phyloP scores from a whole-genome alignment of 441 rosid species.

The Adansonia grandidieri region DNA sequence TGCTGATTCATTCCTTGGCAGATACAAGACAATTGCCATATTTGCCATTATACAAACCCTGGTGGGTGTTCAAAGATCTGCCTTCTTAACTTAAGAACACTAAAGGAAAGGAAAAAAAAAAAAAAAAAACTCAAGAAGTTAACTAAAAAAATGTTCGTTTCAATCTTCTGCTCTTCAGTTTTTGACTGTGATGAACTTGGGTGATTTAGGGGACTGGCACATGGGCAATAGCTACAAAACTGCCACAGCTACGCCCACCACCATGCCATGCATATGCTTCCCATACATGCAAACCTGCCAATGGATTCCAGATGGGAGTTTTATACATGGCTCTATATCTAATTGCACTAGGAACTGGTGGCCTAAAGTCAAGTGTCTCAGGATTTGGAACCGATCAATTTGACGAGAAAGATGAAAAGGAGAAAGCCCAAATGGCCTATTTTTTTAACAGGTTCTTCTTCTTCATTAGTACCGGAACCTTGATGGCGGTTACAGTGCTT shows the following conservation, averaged over 20 bases:
- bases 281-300: constrained; percentile 39
- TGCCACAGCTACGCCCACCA: constrained; percentile 46
- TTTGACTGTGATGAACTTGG: neutral
- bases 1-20: constrained; percentile 49
- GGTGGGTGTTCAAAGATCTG: constrained; percentile 25
- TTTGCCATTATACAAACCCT: constrained; percentile 40
- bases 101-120: neutral
- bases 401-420: constrained; percentile 46
- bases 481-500: constrained; percentile 49
- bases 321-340: constrained; percentile 46
- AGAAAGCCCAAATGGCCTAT: constrained; percentile 47
- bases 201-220: constrained; percentile 42
- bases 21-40: constrained; percentile 47
- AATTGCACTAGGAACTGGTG: constrained; percentile 51
- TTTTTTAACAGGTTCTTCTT: constrained; percentile 55
- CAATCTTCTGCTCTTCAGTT: neutral
- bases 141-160: neutral
- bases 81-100: neutral
- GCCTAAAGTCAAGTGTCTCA: constrained; percentile 53
- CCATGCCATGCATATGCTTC: constrained; percentile 34
- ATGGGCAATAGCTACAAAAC: constrained; percentile 40
- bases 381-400: constrained; percentile 57
- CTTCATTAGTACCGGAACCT: constrained; percentile 47
- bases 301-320: constrained; percentile 46
- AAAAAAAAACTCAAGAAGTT: neutral